Percentiles rank a stretch among this genome's conserved stretches.
phyloP scores from a whole-genome alignment of 2,329 filamentous ascomycete species.

The Zymoseptoria pseudotritici region DNA sequence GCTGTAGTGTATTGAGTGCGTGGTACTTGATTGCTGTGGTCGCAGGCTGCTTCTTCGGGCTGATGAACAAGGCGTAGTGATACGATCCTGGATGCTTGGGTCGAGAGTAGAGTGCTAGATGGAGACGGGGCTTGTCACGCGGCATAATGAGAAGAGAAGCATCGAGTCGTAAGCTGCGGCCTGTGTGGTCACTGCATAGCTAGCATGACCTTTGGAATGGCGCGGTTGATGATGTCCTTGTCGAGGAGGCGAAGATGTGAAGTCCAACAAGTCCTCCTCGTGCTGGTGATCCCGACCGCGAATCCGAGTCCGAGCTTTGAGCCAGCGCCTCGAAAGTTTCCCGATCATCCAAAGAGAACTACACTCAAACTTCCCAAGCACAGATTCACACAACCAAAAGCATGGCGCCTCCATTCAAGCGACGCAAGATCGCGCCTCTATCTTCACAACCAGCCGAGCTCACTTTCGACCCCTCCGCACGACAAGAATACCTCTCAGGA shows the following conservation, averaged over 20 bases:
- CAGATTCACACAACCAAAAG: not conserved
- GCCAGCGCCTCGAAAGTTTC: not conserved
- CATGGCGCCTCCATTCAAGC: constrained; percentile 10
- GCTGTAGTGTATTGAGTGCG: constrained; percentile 11
- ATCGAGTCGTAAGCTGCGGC: not conserved
- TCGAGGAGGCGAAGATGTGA: not conserved
- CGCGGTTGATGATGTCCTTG: not conserved
- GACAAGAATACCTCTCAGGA: constrained; percentile 83
- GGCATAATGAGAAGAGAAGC: constrained; percentile 1
- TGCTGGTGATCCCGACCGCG: not conserved
- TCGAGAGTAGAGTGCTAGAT: constrained; percentile 20
- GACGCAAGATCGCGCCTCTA: not conserved
- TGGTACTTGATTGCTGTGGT: constrained; percentile 11
- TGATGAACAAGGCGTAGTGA: constrained; percentile 21
- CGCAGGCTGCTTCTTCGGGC: constrained; percentile 9
- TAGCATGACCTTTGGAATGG: not conserved
- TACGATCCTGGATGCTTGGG: constrained; percentile 18
- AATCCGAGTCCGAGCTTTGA: not conserved
- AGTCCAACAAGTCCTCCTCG: not conserved
- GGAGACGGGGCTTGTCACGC: constrained; percentile 19
- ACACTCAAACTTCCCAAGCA: not conserved
- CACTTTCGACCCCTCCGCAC: constrained; percentile 70
- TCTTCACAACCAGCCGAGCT: constrained; percentile 49
- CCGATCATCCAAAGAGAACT: not conserved
- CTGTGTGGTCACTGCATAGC: not conserved